Base-by-base conservation (phyloP, 768 basidiomycete species). In the Agaricus subrufescens region DNA sequence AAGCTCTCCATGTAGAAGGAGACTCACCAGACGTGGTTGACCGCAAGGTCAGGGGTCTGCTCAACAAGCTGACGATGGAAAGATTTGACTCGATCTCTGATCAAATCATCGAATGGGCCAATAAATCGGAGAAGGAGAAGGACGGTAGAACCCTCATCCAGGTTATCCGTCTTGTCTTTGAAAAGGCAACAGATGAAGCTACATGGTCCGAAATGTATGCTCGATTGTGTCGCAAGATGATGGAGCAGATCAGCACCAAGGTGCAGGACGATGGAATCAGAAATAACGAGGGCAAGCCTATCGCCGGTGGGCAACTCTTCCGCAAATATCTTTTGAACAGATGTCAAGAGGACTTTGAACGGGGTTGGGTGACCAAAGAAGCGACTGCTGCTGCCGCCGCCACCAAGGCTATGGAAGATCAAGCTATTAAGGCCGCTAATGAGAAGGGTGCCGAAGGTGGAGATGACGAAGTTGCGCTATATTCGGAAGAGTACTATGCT, bases 191-290 rank as follows among this genome's bases (percentile, higher is more conserved):
- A 6, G 94, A 97, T 69, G 95, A 97, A 69, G 92, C 92, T 43
- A 84, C 86, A 8, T 95, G 92, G 89, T 95, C 92, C 2, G 89
- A 92, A 76, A 98, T 98, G 93, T 98, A 99, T 69, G 96, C 96
- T 30, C 86, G 90, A 31, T 77, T 99, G 39, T 98, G 95, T 68
- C 79, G 92, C 61, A 91, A 94, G 81, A 89, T 98, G 84, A 91
- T 95, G 89, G 92, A 94, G 72, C 85, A 84, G 67, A 90, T 98
- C 68, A 91, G 87, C 55, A 77, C 86, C 30, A 85, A 89, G 58
- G 91, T 98, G 4, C 87, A 88, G 63, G 95, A 98, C 67, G 91
- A 94, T 57, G 85, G 87, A 9, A 90, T 96, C 73, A 84, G 79
- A 74, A 86, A 84, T 60, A 43, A 74, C 11, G 91, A 94, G 60